These are phyloP conservation scores for Fusarium camptoceras DNA, from an alignment of 2,329 filamentous ascomycete species.

Conservation along the genomic window DNA sequence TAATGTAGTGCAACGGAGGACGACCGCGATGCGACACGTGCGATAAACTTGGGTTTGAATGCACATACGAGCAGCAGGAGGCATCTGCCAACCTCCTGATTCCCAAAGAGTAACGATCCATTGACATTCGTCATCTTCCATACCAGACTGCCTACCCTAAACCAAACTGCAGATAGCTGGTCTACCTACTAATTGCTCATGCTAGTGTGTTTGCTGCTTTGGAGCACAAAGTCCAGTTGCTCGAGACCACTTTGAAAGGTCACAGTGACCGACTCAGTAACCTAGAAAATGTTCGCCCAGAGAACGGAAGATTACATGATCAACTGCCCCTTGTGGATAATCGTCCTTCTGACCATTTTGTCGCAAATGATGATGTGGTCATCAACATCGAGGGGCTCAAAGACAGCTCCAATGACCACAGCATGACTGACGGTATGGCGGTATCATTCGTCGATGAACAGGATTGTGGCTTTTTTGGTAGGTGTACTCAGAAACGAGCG, in stretches of 20 bases:
- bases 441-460: slow-evolving; percentile 9
- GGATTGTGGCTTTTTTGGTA: slow-evolving; percentile 21
- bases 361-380: not conserved
- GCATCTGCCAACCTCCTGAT: slow-evolving; percentile 6
- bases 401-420: fast-evolving
- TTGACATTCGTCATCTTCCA: not conserved
- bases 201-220: slow-evolving; percentile 2
- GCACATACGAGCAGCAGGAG: slow-evolving; percentile 8
- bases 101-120: slow-evolving; percentile 4
- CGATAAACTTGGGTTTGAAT: slow-evolving; percentile 14
- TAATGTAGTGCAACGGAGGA: not conserved
- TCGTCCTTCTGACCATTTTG: not conserved
- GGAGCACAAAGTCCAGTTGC: slow-evolving; percentile 1
- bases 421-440: slow-evolving; percentile 10
- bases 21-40: slow-evolving; percentile 14
- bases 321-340: not conserved
- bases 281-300: not conserved
- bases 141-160: not conserved
- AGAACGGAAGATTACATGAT: not conserved
- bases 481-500: fast-evolving
- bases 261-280: not conserved
- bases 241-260: not conserved
- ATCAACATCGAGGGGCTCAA: not conserved
- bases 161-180: not conserved
- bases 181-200: not conserved